phyloP scores from a whole-genome alignment of 2,329 filamentous ascomycete genomes.

The Neoascochyta sp. region DNA sequence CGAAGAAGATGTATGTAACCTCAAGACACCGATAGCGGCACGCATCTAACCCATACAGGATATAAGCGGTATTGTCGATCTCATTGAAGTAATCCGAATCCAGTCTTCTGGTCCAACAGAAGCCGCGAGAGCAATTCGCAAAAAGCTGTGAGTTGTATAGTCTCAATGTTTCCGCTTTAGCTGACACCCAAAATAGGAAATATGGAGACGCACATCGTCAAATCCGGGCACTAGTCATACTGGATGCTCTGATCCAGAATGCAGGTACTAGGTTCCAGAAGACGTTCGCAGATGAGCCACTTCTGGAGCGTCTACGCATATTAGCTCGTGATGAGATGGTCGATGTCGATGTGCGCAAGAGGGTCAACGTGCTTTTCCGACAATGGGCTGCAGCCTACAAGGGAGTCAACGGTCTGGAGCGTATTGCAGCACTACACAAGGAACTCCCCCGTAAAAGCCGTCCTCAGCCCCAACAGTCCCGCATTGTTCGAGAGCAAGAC shows the following conservation, averaged over 20 bases:
- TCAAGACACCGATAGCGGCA: background rate
- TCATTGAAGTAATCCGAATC: slow-evolving; percentile 89
- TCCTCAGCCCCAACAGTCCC: slow-evolving; percentile 67
- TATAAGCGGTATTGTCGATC: slow-evolving; percentile 83
- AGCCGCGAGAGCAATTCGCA: slow-evolving; percentile 85
- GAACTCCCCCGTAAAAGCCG: slow-evolving; percentile 61
- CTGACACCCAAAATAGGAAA: slow-evolving; percentile 56
- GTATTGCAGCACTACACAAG: slow-evolving; percentile 74
- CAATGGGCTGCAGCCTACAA: slow-evolving; percentile 85
- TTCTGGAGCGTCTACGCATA: slow-evolving; percentile 85
- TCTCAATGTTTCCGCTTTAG: slow-evolving; percentile 1
- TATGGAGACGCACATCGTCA: slow-evolving; percentile 95
- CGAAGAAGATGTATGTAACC: slow-evolving; percentile 62
- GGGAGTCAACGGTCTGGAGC: slow-evolving; percentile 71
- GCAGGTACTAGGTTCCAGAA: slow-evolving; percentile 83
- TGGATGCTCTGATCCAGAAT: slow-evolving; percentile 94
- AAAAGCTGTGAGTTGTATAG: slow-evolving; percentile 71
- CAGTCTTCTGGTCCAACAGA: slow-evolving; percentile 83
- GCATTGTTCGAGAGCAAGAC: slow-evolving; percentile 76
- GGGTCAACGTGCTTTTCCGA: slow-evolving; percentile 81
- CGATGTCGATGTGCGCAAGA: slow-evolving; percentile 79
- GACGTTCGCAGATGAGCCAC: slow-evolving; percentile 81
- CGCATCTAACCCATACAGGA: slow-evolving; percentile 40
- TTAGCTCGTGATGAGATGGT: slow-evolving; percentile 81
- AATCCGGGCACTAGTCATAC: slow-evolving; percentile 77